These are phyloP conservation scores for Elongisporangium senticosum DNA, from an alignment of 352 stramenopile genomes.

Conservation along the genomic window DNA sequence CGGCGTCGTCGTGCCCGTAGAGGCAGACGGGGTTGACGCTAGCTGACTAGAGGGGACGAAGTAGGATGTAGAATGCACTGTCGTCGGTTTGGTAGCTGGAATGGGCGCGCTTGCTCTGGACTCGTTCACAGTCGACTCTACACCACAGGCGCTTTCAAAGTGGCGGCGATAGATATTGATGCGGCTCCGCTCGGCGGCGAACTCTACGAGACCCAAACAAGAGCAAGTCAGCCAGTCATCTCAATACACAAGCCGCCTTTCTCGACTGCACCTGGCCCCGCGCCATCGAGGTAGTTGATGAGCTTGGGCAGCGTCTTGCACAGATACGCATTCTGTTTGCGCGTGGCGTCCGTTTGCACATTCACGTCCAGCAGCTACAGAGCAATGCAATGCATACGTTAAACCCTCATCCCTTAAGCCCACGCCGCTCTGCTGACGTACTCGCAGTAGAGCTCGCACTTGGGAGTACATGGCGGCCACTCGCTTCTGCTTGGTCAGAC, in stretches of 20 bases:
- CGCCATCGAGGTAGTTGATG: conserved; percentile 60
- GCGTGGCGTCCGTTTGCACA: conserved; percentile 52
- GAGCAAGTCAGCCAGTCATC: neutral
- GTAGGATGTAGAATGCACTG: conserved; percentile 12
- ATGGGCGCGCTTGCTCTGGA: conserved; percentile 10
- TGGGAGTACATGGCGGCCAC: conserved; percentile 70
- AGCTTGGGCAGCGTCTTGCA: conserved; percentile 51
- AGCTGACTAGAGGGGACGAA: neutral
- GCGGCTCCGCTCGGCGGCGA: conserved; percentile 61
- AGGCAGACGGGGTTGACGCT: neutral
- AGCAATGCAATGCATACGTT: too few relatives aligned
- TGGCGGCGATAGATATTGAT: conserved; percentile 75
- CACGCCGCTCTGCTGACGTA: too few relatives aligned
- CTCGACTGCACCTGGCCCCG: conserved; percentile 32
- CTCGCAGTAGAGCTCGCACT: conserved; percentile 63
- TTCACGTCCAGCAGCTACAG: conserved; percentile 65
- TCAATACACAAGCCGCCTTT: neutral
- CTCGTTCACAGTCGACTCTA: conserved; percentile 46
- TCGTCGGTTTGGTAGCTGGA: conserved; percentile 11
- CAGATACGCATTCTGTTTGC: conserved; percentile 68
- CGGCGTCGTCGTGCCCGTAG: conserved; percentile 7
- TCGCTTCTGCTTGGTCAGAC: conserved; percentile 54
- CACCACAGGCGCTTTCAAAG: conserved; percentile 72
- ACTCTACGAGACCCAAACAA: conserved; percentile 27
- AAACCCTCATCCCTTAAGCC: too few relatives aligned